Percentiles rank a stretch among this genome's conserved stretches.
Conservation (phyloP, 192 early-diverging fungal species). For the Bifiguratus adelaidae region DNA sequence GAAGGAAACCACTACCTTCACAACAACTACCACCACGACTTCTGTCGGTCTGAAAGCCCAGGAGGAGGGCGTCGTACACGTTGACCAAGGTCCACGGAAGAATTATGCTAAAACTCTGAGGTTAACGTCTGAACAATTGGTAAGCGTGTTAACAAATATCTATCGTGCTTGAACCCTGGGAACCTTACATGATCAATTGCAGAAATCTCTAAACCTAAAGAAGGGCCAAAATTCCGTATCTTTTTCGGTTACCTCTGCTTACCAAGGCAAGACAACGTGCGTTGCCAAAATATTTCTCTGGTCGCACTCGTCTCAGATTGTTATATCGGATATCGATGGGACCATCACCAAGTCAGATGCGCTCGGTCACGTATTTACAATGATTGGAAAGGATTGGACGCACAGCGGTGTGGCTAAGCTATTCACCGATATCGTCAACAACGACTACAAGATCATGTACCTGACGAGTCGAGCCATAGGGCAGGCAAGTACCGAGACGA, state of each 20-base stretch:
- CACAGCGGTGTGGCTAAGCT: conserved; percentile 93
- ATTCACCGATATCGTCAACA: conserved; percentile 87
- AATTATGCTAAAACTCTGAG: conserved; percentile 84
- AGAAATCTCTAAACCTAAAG: conserved; percentile 61
- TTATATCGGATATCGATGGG: conserved; percentile 97
- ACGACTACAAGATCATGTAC: conserved; percentile 93
- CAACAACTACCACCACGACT: conserved; percentile 17
- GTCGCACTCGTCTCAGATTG: conserved; percentile 71
- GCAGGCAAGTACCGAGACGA: too few relatives aligned
- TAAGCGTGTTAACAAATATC: too few relatives aligned
- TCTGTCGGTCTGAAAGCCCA: conserved; percentile 9
- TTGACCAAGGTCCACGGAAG: conserved; percentile 12
- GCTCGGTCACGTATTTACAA: conserved; percentile 92
- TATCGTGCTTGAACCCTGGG: too few relatives aligned
- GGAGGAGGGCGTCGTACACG: too few relatives aligned
- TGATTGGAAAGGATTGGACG: conserved; percentile 98
- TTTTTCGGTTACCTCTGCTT: conserved; percentile 71
- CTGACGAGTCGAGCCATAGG: conserved; percentile 94
- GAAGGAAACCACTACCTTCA: conserved; percentile 13
- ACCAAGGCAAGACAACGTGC: conserved; percentile 71
- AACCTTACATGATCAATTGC: neutral
- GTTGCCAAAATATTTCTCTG: conserved; percentile 85
- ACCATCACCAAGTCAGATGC: conserved; percentile 98
- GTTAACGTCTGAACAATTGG: conserved; percentile 85
- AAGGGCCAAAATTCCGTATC: conserved; percentile 84